phyloP scores from a whole-genome alignment of 176 grass and related monocot species.

The Miscanthus lutarioriparius region DNA sequence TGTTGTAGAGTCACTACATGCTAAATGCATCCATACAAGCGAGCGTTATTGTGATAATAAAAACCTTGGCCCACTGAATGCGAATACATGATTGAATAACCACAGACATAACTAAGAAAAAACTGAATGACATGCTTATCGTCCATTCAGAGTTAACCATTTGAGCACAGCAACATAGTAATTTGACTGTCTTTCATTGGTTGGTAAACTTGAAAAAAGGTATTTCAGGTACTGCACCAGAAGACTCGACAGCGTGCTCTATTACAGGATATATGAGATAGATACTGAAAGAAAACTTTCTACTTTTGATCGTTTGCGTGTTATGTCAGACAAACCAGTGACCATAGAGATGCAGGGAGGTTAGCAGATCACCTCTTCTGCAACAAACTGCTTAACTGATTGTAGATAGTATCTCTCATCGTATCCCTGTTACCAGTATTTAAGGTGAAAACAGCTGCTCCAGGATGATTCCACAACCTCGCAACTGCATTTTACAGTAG shows the following conservation, averaged over 20 bases:
- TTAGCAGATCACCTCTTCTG: constrained; percentile 46
- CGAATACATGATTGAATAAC: constrained; percentile 28
- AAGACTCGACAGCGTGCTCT: background rate
- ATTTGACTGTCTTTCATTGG: background rate
- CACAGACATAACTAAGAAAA: background rate
- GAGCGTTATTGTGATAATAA: background rate
- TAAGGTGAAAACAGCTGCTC: constrained; percentile 67
- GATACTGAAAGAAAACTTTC: constrained; percentile 6
- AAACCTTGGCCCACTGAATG: background rate
- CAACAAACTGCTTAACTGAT: constrained; percentile 61
- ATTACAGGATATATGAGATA: constrained; percentile 28
- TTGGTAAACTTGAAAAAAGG: background rate
- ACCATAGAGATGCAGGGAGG: background rate
- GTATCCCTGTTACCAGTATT: constrained; percentile 66
- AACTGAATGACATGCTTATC: background rate
- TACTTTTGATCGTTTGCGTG: background rate
- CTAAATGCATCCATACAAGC: constrained; percentile 11
- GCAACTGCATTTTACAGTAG: constrained; percentile 55
- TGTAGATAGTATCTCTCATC: constrained; percentile 62
- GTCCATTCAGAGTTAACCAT: constrained; percentile 26
- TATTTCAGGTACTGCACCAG: constrained; percentile 17
- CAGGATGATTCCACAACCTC: constrained; percentile 95
- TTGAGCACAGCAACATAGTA: background rate
- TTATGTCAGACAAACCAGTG: constrained; percentile 7
- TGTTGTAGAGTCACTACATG: constrained; percentile 27